Base-by-base conservation (phyloP, 768 basidiomycete genomes). In the Kwoniella heveanensis region DNA sequence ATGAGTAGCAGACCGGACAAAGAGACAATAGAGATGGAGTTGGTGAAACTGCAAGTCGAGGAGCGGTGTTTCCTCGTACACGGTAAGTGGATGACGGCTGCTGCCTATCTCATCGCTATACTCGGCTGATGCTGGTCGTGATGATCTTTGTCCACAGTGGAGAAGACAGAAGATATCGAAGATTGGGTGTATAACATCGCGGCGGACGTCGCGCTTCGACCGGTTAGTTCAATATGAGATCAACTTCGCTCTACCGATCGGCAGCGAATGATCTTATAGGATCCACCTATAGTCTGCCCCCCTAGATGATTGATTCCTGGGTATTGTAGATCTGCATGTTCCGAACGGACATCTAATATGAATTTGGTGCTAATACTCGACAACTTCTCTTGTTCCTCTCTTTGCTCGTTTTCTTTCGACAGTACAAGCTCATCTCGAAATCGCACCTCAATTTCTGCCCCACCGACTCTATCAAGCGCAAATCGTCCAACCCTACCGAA, bases 401-500 rank as follows among this genome's bases (percentile, higher is more conserved):
- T 53, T 39, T 52, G n/a, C n/a, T 60, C n/a, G 54, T 27, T n/a
- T 60, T 62, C 44, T 37, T 10, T 25, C 37, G 59, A 48, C 62
- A 70, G 70, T 70, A 64, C 68, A 78, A 79, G 52, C 69, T 78
- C 12, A 68, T 80, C 26, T 64, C 72, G 19, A 77, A 78, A 50
- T 72, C 75, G 0, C 80, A 80, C 55, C 72, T 79, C 27, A 67
- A 69, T 52, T 77, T 79, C 59, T 69, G 70, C 36, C 69, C 76
- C 6, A 57, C 69, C 30, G 72, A 75, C 52, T 60, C 59, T 15
- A 44, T 68, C 25, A 61, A 60, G 27, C 48, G 48, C 48, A 79
- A 79, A 52, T 68, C 62, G 21, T 27, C 64, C 15, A 60, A 61
- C 0, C 70, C 69, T 0, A 57, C 50, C 4, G 70, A 77, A 27